Base-by-base conservation (phyloP, 1,139 yeast species). In the Kodamaea anthophila region DNA sequence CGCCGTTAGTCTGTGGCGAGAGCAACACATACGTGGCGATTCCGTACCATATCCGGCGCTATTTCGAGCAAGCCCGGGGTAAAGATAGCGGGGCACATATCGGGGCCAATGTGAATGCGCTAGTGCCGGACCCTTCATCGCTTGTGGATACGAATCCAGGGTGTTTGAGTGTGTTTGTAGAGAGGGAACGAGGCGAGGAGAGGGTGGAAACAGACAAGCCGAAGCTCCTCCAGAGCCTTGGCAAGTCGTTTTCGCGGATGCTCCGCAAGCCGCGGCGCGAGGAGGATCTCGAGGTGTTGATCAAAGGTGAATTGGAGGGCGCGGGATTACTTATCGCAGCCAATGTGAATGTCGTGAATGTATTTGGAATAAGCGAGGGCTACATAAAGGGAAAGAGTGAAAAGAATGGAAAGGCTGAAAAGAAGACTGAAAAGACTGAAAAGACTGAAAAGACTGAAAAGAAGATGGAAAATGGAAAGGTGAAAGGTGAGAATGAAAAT, bases 111-210 rank as follows among this genome's bases (percentile, higher is more conserved):
- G 60, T 74, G 16, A 73, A 72, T 37, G 74, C 80, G 0, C 51
- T 75, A 36, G 41, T 52, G 24, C 69, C 74, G 8, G 82, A 74
- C 43, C 72, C 74, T 1, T 74, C 66, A 43, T 60, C 62, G 34
- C 55, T 60, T 28, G 74, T 73, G 13, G 74, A 66, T 41, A 49
- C 72, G 34, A 73, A 68, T 24, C 79, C 80, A 0, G 78, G 81
- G 0, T 73, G 79, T 41, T 40, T 69, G 18, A 51, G 67, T 2
- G 46, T 31, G n/a, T 32, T 43, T 10, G 20, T 42, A 9, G 8
- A 9, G 18, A 6, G 18, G 9, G n/a, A n/a, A n/a, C n/a, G n/a
- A n/a, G 18, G 18, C 6, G 18, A 16, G 8, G 18, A 6, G 8
- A 16, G 9, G 9, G 18, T 16, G 18, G 18, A 12, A n/a, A 10